These are phyloP conservation scores for Penicillium cosmopolitanum DNA, from an alignment of 495 filamentous ascomycete genomes.

Conservation along the genomic window DNA sequence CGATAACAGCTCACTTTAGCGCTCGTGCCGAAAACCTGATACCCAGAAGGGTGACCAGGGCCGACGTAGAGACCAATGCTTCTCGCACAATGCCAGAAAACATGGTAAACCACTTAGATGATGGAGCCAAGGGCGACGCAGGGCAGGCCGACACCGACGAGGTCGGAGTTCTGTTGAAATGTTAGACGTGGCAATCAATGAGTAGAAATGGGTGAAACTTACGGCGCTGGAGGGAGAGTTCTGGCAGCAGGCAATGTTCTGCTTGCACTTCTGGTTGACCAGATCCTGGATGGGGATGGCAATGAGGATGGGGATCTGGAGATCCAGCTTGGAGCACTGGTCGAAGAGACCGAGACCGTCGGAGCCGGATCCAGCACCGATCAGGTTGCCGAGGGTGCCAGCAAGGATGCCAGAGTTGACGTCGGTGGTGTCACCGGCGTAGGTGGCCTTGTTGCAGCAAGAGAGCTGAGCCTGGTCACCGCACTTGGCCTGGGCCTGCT, in stretches of 20 bases:
- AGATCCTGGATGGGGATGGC: conserved; percentile 45
- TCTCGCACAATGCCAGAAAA: conserved; percentile 23
- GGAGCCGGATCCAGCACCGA: conserved; percentile 39
- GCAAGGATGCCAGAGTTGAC: conserved; percentile 32
- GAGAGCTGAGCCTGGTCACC: conserved; percentile 53
- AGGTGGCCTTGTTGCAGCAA: conserved; percentile 51
- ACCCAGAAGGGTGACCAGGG: conserved; percentile 11
- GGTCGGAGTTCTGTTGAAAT: conserved; percentile 29
- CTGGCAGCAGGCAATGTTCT: conserved; percentile 58
- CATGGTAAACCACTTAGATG: conserved; percentile 40
- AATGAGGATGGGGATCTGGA: conserved; percentile 33
- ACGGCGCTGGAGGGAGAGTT: conserved; percentile 44
- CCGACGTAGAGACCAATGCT: conserved; percentile 9
- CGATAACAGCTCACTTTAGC: conserved; percentile 24
- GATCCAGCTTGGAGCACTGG: conserved; percentile 46
- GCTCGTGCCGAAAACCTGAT: conserved; percentile 13
- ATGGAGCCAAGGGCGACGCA: conserved; percentile 55
- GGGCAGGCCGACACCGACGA: conserved; percentile 51
- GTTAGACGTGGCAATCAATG: conserved; percentile 7
- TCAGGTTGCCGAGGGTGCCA: conserved; percentile 36
- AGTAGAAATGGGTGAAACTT: conserved; percentile 16
- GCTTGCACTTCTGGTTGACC: conserved; percentile 55
- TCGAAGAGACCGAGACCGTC: conserved; percentile 40
- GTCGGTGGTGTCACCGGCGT: conserved; percentile 48
- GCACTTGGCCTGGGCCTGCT: conserved; percentile 52